A percentile compares a stretch with the other conserved stretches of the same genome.
Conservation (phyloP, 257 asterid species). For the Solanum pimpinellifolium region DNA sequence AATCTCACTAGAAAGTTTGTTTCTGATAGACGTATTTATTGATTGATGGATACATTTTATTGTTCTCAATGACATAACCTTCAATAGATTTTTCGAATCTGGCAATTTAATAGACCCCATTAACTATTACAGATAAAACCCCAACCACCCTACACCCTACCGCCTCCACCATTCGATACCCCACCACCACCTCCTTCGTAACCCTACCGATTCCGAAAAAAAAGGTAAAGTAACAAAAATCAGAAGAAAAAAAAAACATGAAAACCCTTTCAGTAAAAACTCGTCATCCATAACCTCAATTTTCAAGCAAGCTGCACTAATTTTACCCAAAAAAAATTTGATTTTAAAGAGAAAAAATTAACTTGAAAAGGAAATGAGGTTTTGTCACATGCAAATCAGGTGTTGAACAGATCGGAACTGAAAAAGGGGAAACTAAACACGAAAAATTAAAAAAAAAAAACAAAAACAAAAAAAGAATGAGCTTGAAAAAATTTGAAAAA, state of each 20-base stretch:
- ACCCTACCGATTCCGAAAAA: neutral
- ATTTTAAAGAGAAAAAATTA: neutral
- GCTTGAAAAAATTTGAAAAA: neutral
- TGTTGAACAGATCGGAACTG: neutral
- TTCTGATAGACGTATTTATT: neutral
- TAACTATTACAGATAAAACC: neutral
- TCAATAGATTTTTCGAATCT: neutral
- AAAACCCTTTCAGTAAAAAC: neutral
- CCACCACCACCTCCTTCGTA: neutral
- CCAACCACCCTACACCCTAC: neutral
- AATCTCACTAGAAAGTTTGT: neutral
- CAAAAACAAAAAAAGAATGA: neutral
- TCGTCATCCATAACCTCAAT: neutral
- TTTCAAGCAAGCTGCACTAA: neutral
- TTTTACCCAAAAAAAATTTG: neutral
- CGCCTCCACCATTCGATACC: neutral
- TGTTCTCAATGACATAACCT: neutral
- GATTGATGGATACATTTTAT: neutral
- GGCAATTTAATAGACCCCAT: neutral
- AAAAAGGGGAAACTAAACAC: neutral
- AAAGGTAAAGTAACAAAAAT: neutral
- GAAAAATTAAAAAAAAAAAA: neutral
- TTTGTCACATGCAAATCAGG: neutral
- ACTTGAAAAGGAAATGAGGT: neutral
- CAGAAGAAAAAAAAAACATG: neutral